A percentile compares a stretch with the other conserved stretches of the same genome.
Conservation (phyloP, 208 protist genomes). For the Trypanosoma mega region DNA sequence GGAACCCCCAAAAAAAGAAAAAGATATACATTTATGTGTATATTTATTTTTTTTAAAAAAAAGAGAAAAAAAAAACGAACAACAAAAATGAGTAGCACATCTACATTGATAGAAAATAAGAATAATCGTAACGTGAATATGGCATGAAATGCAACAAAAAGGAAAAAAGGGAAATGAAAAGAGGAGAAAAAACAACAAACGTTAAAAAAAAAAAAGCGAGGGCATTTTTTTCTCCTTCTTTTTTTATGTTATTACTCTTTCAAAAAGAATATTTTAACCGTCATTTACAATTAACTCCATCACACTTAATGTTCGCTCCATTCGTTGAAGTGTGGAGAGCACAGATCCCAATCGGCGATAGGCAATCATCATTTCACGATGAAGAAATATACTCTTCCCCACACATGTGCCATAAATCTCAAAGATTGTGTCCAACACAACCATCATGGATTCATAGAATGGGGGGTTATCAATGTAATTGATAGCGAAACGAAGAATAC, state of each 20-base stretch:
- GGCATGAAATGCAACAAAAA: conserved; percentile 6
- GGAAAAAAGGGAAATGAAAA: conserved; percentile 10
- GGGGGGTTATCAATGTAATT: conserved; percentile 72
- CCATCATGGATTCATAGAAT: conserved; percentile 74
- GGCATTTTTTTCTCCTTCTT: conserved; percentile 2
- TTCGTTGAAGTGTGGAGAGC: conserved; percentile 53
- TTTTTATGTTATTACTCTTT: conserved; percentile 3
- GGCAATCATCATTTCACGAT: conserved; percentile 69
- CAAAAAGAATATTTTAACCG: conserved; percentile 22
- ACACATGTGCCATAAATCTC: conserved; percentile 72
- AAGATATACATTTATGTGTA: too few relatives aligned
- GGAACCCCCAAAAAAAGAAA: too few relatives aligned
- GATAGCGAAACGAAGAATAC: conserved; percentile 71
- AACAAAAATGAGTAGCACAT: conserved; percentile 10
- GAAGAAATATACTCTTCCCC: conserved; percentile 69
- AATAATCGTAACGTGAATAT: not conserved
- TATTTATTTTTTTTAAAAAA: conserved; percentile 22
- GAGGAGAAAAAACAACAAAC: conserved; percentile 7
- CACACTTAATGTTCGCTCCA: conserved; percentile 66
- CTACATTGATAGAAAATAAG: not conserved
- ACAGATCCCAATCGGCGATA: conserved; percentile 59
- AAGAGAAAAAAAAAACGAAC: conserved; percentile 21
- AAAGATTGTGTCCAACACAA: conserved; percentile 75
- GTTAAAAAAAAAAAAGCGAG: not conserved
- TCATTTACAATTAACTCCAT: conserved; percentile 85